These are phyloP conservation scores for Scedosporium dehoogii DNA, from an alignment of 2,329 filamentous ascomycete species.

Conservation along the genomic window DNA sequence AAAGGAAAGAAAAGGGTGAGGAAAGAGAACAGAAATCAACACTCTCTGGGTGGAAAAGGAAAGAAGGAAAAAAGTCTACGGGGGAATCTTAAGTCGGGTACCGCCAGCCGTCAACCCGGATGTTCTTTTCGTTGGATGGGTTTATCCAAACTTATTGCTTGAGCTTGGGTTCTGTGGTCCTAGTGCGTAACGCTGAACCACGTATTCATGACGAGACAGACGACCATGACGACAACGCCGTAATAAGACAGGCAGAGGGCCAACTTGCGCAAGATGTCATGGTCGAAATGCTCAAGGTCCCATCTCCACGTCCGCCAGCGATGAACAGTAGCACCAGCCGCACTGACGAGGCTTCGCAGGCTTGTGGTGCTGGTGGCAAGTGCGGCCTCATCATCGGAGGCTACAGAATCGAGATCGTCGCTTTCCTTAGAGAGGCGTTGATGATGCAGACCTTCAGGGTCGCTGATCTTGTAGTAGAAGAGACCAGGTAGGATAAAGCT, in stretches of 20 bases:
- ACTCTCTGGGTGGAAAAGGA: not conserved
- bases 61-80: not conserved
- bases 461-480: conserved; percentile 98
- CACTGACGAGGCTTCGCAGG: conserved; percentile 30
- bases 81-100: too few relatives aligned
- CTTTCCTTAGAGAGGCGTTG: conserved; percentile 85
- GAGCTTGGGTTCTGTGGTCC: not conserved
- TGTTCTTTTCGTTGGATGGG: too few relatives aligned
- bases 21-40: not conserved
- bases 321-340: conserved; percentile 21
- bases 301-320: conserved; percentile 32
- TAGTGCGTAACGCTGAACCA: conserved; percentile 63
- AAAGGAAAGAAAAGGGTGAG: not conserved
- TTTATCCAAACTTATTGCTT: too few relatives aligned
- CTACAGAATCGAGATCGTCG: conserved; percentile 63
- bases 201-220: conserved; percentile 77
- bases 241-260: conserved; percentile 73
- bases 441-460: conserved; percentile 76
- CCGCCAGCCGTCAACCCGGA: too few relatives aligned
- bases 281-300: conserved; percentile 54
- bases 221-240: conserved; percentile 77
- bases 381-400: conserved; percentile 35
- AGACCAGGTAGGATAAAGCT: conserved; percentile 93
- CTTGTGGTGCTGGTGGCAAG: conserved; percentile 36
- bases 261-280: conserved; percentile 57